A percentile compares a stretch with the other conserved stretches of the same genome.
Conservation (phyloP, 208 protist genomes). For the Trypanosoma congolense region DNA sequence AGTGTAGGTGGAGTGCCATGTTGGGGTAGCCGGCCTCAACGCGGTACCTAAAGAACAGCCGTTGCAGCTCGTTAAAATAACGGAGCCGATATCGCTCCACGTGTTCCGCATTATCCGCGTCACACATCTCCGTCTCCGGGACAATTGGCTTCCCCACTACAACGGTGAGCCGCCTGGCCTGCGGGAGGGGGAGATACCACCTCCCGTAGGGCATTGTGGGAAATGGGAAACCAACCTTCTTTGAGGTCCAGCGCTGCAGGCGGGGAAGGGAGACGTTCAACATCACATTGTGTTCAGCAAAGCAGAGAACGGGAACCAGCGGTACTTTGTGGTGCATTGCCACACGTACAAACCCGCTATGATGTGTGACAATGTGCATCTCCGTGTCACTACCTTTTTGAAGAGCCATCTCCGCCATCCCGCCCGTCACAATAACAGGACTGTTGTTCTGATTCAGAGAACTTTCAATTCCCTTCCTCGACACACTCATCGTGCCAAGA, state of each 20-base stretch:
- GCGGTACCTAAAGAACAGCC: constrained; percentile 56
- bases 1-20: constrained; percentile 54
- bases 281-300: constrained; percentile 62
- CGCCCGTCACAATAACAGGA: constrained; percentile 64
- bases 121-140: constrained; percentile 30
- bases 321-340: constrained; percentile 47
- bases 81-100: constrained; percentile 34
- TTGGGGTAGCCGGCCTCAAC: constrained; percentile 50
- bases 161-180: constrained; percentile 33
- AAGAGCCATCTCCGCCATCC: constrained; percentile 70
- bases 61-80: constrained; percentile 56
- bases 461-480: constrained; percentile 38
- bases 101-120: constrained; percentile 29
- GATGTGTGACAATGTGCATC: constrained; percentile 66
- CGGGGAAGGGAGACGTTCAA: constrained; percentile 45
- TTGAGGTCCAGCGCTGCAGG: constrained; percentile 49
- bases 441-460: constrained; percentile 38
- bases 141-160: constrained; percentile 52
- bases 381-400: constrained; percentile 33
- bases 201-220: constrained; percentile 50
- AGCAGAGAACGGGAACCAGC: constrained; percentile 60
- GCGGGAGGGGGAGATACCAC: constrained; percentile 52
- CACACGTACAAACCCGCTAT: constrained; percentile 59
- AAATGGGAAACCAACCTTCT: constrained; percentile 59
- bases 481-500: constrained; percentile 38